Evolutionary conservation across 176 grass and related monocot species (phyloP), one percentile per base, ranked within the genome.

Genomic region (Aegilops tauschii): DNA sequence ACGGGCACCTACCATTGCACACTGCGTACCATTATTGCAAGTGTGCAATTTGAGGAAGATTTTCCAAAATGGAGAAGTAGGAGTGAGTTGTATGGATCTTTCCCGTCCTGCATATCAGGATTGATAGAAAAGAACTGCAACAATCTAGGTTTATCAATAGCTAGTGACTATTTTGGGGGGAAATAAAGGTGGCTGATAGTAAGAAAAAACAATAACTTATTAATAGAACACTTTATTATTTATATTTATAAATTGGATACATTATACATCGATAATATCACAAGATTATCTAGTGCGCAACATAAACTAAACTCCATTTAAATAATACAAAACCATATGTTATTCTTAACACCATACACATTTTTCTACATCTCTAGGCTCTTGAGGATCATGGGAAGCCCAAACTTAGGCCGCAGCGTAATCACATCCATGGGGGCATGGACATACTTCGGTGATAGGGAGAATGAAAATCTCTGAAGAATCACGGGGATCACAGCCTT

Each of bases 391-490:
- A 93, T 68, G 36, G 76, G 91, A 44, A 90, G 80, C 2, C 91
- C 88, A 37, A 35, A 74, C 49, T 82, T 70, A 1, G 91, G 88
- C 2, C 52, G 69, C 28, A 93, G 28, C 1, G 81, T 88, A 2
- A 90, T 18, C 9, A 86, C 37, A 0, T 80, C 49, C 2, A 40
- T 32, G 0, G 91, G 85, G 35, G 74, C 61, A 65, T 90, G 91
- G 0, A 64, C 77, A 14, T 93, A 93, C 63, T 80, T 85, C 0
- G 85, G 61, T 2, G 91, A 90, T 3, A 93, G 5, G 27, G 59
- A 45, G 58, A 93, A 93, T 0, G 81, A 82, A 39, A 77, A 93
- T 76, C 61, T 80, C 52, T 90, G 88, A 39, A 93, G 59, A 54
- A 88, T 88, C 71, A 84, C 82, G 2, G 85, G 85, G 16, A 90